Base-by-base conservation (phyloP, 2,329 filamentous ascomycete species). In the Fusarium dimerum region DNA sequence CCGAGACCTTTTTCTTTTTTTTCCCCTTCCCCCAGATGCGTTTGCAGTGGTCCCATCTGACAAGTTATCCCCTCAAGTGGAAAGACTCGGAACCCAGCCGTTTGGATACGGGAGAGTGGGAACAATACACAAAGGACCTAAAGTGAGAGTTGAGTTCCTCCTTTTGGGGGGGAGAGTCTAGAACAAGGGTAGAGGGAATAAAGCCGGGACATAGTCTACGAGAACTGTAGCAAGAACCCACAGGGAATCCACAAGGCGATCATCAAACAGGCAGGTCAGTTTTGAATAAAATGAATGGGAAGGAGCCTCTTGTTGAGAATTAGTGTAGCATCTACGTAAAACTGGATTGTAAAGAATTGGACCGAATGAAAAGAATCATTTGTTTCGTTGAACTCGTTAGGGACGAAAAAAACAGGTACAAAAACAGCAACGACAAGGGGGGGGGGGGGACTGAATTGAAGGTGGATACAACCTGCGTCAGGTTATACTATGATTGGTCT, bases 391-490 rank as follows among this genome's bases (percentile, higher is more conserved):
- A 7, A 26, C 20, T 26, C 7, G 20, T 26, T 7, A n/a, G 20
- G 7, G 20, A 26, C 20, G n/a, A n/a, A 26, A 7, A 26, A 26
- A 26, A 26, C 20, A 26, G 20, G 20, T 26, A 26, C 20, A 26
- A 26, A 26, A 26, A 26, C 4, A 26, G 20, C 20, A 26, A 4
- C 20, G 20, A 26, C 20, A 26, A 7, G 20, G 20, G 20, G 4
- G 20, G 20, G 20, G 20, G 20, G 20, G 4, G 20, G 20, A 7
- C 20, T 26, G 5, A 26, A 26, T 26, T 26, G 20, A 7, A 26
- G 47, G 62, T 61, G 62, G 61, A 47, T 47, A 47, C 42, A 42
- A n/a, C 48, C 18, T 40, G 47, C 40, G 20, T 5, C 12, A 30
- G 17, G 5, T 6, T 10, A 15, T 5, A 1, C 6, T 15, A 7